Evolutionary conservation across 75 land plant species (phyloP), one percentile per base, ranked within the genome.

Genomic region (Cryptomeria japonica): DNA sequence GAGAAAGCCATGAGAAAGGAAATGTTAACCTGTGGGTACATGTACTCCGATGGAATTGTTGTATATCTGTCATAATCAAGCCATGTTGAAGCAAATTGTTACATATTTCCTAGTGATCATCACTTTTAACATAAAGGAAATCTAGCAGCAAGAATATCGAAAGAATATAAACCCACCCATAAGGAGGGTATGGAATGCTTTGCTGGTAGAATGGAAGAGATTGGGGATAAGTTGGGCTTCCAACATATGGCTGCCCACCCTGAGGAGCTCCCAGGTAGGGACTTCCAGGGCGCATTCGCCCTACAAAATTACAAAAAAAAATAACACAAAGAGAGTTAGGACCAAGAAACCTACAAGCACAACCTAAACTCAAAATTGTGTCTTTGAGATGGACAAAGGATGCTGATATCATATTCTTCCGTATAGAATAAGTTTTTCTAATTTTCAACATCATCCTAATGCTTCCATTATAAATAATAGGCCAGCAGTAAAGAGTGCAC

Each of bases 131-230:
- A 82, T 38, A 46, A 82, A 44, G 31, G 49, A 82, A 82, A 82
- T 82, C 49, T 44, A 31, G 84, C n/a, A 25, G 51, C 47, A 82
- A 82, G 84, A 82, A 46, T 82, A 28, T 28, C 10, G 46, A 82
- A 82, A 82, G 51, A 82, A 82, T 82, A n/a, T 82, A 8, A 76
- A 93, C 93, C 84, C 22, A 94, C 96, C 94, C 92, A 84, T 93
- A 93, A 19, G 90, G 88, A 75, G 94, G 90, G 83, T 93, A 93
- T 88, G 84, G 83, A 79, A 88, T 84, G 22, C 94, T 93, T 88
- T 93, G 95, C 47, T 93, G 95, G 84, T 92, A 93, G 75, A 90
- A 91, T 70, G 94, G 83, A 87, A 93, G 87, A 46, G 93, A 90
- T 77, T 92, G 96, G 37, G 92, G 93, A 86, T 94, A 91, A 75